Evolutionary conservation across 805 yeast genomes (phyloP).

Genomic region (Candida pseudoglaebosa): DNA sequence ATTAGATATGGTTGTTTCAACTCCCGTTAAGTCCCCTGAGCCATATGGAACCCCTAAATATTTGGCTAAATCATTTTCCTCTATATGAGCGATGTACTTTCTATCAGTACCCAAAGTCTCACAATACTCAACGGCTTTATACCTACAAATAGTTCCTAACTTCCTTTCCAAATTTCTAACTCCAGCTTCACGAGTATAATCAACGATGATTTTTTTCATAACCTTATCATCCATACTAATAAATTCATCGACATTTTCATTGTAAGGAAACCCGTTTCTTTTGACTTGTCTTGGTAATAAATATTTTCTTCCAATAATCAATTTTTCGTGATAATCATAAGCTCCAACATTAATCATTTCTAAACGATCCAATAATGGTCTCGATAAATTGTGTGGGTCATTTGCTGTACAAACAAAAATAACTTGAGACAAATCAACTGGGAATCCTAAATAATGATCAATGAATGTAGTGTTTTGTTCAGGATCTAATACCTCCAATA

Average conservation of each 20-base stretch:
- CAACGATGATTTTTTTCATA: slow-evolving; percentile 57
- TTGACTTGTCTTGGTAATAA: slow-evolving; percentile 71
- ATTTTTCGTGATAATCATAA: slow-evolving; percentile 74
- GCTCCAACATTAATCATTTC: slow-evolving; percentile 78
- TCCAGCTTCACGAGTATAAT: slow-evolving; percentile 82
- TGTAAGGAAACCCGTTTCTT: slow-evolving; percentile 56
- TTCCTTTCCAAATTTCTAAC: slow-evolving; percentile 75
- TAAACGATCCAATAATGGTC: slow-evolving; percentile 79
- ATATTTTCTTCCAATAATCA: slow-evolving; percentile 63
- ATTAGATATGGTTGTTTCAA: slow-evolving; percentile 40
- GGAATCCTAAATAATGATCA: slow-evolving; percentile 84
- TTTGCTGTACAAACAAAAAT: slow-evolving; percentile 86
- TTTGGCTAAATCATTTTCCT: slow-evolving; percentile 53
- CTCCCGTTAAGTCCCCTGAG: slow-evolving; percentile 26
- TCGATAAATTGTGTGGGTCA: slow-evolving; percentile 63
- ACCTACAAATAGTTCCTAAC: slow-evolving; percentile 73
- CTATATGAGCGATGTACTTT: slow-evolving; percentile 40
- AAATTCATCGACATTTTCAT: slow-evolving; percentile 23
- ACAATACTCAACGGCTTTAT: slow-evolving; percentile 71
- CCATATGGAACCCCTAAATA: slow-evolving; percentile 65
- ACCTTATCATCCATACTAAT: slow-evolving; percentile 50
- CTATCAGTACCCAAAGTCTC: slow-evolving; percentile 18
- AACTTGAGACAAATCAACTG: slow-evolving; percentile 77
- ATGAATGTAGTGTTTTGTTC: slow-evolving; percentile 76
- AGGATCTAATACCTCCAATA: slow-evolving; percentile 84